Base-by-base conservation (phyloP, 1,139 yeast genomes). In the Candida tetrigidarum region DNA sequence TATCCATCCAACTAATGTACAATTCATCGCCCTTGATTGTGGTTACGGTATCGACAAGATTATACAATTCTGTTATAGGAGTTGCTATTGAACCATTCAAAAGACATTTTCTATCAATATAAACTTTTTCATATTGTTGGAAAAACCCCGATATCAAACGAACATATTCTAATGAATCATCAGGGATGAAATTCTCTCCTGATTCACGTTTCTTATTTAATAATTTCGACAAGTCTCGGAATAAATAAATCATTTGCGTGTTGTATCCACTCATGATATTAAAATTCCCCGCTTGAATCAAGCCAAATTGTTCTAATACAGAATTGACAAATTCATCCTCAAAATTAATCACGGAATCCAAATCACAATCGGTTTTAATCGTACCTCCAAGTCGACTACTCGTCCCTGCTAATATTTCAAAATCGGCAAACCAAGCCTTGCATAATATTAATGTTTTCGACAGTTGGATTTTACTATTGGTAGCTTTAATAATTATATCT, bases 361-460 rank as follows among this genome's bases (percentile, higher is more conserved):
- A 65, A 44, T 80, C 72, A 25, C 52, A 71, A 33, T 77, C 80
- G 22, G 76, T 66, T 22, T 72, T 69, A 39, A 83, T 61, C 0
- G 88, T 81, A 2, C 90, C 89, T 14, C 89, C 89, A 37, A 67
- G 61, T 10, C 74, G 76, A 29, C 84, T 78, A 23, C 83, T 75
- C 26, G 82, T 59, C 3, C 85, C 84, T 0, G 89, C 89, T 45
- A 84, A 67, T 1, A 83, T 71, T 55, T 84, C 90, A 56, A 83
- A 76, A 4, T 81, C 76, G 29, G 78, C 73, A 52, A 81, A 80
- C 90, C 90, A 84, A 42, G 76, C 68, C 49, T 81, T 76, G 54
- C 89, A 83, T 40, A 84, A 74, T 23, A 81, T 75, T 41, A 83
- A 60, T 7, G 70, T 62, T 20, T 66, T 60, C n/a, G 71, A 60